These are phyloP conservation scores for Didymella sp. DNA, from an alignment of 2,329 filamentous ascomycete genomes.

Conservation along the genomic window DNA sequence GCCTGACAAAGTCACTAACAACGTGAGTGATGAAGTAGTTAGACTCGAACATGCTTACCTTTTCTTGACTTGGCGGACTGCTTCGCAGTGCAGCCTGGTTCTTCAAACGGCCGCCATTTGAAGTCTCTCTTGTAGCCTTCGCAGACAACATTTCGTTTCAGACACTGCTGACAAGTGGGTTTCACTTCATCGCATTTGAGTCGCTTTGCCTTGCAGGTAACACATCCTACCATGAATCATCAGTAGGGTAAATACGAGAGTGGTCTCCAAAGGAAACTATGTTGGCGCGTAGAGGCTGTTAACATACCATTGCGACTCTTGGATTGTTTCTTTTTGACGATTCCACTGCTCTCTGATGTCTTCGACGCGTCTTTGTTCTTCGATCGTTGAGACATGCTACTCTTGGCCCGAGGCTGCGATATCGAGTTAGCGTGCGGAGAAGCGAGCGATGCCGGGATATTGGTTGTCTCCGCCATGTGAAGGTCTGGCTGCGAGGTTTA, in stretches of 20 bases:
- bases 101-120: conserved; percentile 76
- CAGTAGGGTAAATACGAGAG: background rate
- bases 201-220: conserved; percentile 75
- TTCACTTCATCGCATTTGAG: conserved; percentile 78
- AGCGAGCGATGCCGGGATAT: conserved; percentile 6
- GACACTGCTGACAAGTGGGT: conserved; percentile 70
- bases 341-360: conserved; percentile 45
- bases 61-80: conserved; percentile 55
- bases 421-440: conserved; percentile 16
- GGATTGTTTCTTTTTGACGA: conserved; percentile 71
- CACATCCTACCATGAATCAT: conserved; percentile 62
- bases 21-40: conserved; percentile 16
- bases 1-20: conserved; percentile 25
- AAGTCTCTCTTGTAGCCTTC: conserved; percentile 78
- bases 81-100: conserved; percentile 62
- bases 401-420: background rate
- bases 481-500: conserved; percentile 35
- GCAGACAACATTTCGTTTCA: conserved; percentile 68
- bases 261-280: background rate
- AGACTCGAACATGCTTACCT: conserved; percentile 40
- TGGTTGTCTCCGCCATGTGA: conserved; percentile 12
- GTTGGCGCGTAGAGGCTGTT: background rate
- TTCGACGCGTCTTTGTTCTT: conserved; percentile 34
- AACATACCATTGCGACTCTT: conserved; percentile 76
- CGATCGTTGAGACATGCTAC: conserved; percentile 21